phyloP scores from a whole-genome alignment of 2,329 filamentous ascomycete genomes.

The Fusarium sp. region DNA sequence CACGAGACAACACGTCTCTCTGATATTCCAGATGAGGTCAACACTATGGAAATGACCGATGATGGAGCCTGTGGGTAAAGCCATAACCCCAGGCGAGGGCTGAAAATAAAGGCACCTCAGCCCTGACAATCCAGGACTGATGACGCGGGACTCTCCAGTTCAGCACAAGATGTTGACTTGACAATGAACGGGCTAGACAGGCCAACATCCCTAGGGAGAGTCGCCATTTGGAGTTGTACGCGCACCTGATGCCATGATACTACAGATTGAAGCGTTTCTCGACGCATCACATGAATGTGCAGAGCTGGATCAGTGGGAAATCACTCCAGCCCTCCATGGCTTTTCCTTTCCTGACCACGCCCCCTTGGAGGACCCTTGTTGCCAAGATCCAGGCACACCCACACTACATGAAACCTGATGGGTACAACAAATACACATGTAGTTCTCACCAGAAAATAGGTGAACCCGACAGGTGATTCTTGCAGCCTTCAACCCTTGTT shows the following conservation, averaged over 20 bases:
- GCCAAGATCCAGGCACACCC: conserved; percentile 33
- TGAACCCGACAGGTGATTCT: conserved; percentile 1
- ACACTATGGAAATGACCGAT: conserved; percentile 7
- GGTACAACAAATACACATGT: conserved; percentile 17
- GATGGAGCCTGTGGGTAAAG: conserved; percentile 18
- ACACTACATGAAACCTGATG: conserved; percentile 22
- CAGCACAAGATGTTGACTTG: conserved; percentile 1
- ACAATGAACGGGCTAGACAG: background rate
- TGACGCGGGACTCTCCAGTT: conserved; percentile 8
- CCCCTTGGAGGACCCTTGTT: conserved; percentile 29
- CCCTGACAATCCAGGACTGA: conserved; percentile 39
- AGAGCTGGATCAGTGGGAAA: conserved; percentile 27
- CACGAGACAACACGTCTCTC: background rate
- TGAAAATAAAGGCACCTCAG: conserved; percentile 22
- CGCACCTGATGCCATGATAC: background rate
- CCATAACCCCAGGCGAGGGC: conserved; percentile 5
- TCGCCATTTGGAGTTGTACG: background rate
- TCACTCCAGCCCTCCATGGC: conserved; percentile 1
- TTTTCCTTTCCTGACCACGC: conserved; percentile 14
- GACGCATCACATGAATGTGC: conserved; percentile 28
- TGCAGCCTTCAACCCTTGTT: conserved; percentile 2
- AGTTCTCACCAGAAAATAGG: background rate
- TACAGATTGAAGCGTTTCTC: conserved; percentile 12
- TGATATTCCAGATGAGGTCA: background rate
- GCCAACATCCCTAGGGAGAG: background rate